phyloP scores from a whole-genome alignment of 768 basidiomycete species.

The Calocera cornea region DNA sequence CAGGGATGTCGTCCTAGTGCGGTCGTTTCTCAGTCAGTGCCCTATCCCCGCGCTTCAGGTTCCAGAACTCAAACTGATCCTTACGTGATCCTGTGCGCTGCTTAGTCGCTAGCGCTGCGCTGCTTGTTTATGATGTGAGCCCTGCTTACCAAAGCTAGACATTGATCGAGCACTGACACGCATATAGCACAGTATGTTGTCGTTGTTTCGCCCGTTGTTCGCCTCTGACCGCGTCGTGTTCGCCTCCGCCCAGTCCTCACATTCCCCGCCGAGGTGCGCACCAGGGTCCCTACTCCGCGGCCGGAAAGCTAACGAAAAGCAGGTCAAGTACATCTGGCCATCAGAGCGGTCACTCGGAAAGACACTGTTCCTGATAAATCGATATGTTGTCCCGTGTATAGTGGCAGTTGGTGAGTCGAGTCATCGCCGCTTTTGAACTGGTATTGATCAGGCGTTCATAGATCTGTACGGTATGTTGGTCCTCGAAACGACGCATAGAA shows the following conservation, averaged over 20 bases:
- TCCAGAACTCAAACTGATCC: too few species aligned
- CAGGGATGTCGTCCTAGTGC: neutral
- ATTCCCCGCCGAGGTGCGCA: neutral
- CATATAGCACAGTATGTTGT: neutral
- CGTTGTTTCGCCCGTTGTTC: neutral
- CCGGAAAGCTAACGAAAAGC: neutral
- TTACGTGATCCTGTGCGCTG: neutral
- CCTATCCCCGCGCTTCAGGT: neutral
- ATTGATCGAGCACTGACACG: neutral
- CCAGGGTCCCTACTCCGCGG: neutral
- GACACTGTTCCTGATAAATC: conserved; percentile 25
- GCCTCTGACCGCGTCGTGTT: neutral
- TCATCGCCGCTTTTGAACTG: neutral
- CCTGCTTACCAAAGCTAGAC: neutral
- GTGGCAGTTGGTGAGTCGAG: neutral
- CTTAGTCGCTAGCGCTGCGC: conserved; percentile 5
- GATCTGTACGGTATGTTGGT: neutral
- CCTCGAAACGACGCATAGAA: too few species aligned
- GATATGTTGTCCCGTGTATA: conserved; percentile 23
- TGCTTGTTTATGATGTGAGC: conserved; percentile 4
- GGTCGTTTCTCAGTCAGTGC: neutral
- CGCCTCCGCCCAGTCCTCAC: neutral
- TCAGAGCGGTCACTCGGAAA: conserved; percentile 22
- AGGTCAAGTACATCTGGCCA: conserved; percentile 25
- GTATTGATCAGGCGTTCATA: neutral